Conservation (phyloP, 1,284 basidiomycete species). For the Melampsora larici-populina region DNA sequence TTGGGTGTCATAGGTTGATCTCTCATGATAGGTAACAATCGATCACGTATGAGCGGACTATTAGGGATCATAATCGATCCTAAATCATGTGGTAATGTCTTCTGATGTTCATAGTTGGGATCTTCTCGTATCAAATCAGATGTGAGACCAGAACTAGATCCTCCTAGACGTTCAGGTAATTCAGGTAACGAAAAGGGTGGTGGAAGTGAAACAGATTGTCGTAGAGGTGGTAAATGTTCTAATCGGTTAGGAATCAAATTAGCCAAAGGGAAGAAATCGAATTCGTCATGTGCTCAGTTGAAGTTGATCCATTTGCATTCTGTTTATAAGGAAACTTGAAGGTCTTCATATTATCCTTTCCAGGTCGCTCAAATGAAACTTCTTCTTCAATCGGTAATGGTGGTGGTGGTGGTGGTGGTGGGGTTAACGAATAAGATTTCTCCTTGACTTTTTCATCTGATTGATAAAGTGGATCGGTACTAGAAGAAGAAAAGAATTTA, state of each 20-base stretch:
- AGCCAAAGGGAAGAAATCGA: no score
- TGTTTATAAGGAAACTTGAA: slow-evolving; percentile 32
- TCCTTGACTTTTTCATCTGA: no score
- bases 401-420: not conserved
- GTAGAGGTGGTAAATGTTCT: not conserved
- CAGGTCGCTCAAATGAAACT: slow-evolving; percentile 17
- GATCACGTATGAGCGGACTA: not conserved
- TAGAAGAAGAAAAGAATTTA: slow-evolving; percentile 11
- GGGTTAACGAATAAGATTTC: no score
- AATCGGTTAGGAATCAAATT: no score
- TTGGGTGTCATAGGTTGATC: no score
- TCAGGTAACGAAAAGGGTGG: not conserved
- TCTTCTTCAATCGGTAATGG: not conserved
- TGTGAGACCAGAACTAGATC: not conserved
- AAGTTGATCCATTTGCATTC: not conserved
- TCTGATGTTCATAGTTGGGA: not conserved
- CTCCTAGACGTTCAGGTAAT: not conserved
- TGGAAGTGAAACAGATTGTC: not conserved
- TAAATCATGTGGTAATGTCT: not conserved
- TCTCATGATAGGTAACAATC: not conserved
- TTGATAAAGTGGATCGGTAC: no score
- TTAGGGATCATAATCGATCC: not conserved
- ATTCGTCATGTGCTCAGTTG: no score
- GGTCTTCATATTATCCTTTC: slow-evolving; percentile 41
- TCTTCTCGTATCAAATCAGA: not conserved